Percentiles rank a stretch among this genome's conserved stretches.
Conservation (phyloP, 2,329 filamentous ascomycete genomes). For the Exophiala lecanii-corni region DNA sequence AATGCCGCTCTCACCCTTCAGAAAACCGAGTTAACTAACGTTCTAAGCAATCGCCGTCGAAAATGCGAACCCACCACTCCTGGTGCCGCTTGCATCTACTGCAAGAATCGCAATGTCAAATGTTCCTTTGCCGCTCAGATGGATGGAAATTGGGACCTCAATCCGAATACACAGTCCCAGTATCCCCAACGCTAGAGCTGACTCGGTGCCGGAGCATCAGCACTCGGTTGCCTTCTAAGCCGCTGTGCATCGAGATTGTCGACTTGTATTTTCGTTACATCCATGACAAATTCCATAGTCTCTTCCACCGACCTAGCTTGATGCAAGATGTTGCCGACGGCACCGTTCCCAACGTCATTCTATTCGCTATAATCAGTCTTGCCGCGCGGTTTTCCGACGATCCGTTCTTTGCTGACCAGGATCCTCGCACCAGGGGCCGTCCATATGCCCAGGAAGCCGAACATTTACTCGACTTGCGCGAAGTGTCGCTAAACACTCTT, state of each 20-base stretch:
- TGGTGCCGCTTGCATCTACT: conserved; percentile 16
- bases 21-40: not conserved
- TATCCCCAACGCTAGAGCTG: conserved; percentile 5
- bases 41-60: conserved; percentile 12
- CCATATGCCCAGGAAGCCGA: conserved; percentile 20
- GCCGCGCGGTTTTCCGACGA: conserved; percentile 17
- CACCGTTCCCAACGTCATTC: conserved; percentile 11
- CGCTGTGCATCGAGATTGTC: conserved; percentile 20
- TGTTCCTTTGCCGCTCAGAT: conserved; percentile 12
- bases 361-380: conserved; percentile 17
- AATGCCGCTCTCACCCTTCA: not conserved
- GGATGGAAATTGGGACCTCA: not conserved
- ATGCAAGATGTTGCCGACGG: conserved; percentile 17
- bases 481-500: conserved; percentile 36
- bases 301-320: conserved; percentile 23
- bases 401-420: conserved; percentile 13
- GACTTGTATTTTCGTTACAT: conserved; percentile 24
- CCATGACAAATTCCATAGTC: conserved; percentile 20
- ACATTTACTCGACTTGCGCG: conserved; percentile 31
- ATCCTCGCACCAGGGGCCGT: conserved; percentile 17
- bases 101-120: conserved; percentile 12
- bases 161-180: too few relatives aligned
- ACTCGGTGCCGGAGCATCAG: conserved; percentile 8
- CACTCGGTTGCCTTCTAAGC: conserved; percentile 8
- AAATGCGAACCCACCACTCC: conserved; percentile 15